Evolutionary conservation across 2,329 filamentous ascomycete species (phyloP).

Genomic region (Fusarium subtropicale): DNA sequence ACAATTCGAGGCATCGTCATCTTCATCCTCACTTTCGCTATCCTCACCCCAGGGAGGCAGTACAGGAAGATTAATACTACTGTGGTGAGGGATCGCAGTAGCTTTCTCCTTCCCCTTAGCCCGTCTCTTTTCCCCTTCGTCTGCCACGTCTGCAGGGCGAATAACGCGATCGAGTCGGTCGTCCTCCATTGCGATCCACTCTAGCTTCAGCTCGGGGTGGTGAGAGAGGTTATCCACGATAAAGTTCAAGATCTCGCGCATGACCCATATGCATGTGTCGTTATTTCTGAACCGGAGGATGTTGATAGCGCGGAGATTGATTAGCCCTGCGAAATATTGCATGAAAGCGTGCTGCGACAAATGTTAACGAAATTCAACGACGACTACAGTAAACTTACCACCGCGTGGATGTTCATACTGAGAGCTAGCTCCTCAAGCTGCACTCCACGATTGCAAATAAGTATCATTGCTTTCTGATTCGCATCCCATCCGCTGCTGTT

Average conservation of each 20-base stretch:
- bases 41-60: conserved; percentile 50
- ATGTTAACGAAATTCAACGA: conserved; percentile 17
- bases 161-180: conserved; percentile 62
- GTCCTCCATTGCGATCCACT: conserved; percentile 69
- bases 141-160: conserved; percentile 52
- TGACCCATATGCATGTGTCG: conserved; percentile 67
- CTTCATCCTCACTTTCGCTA: conserved; percentile 51
- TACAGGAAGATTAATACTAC: conserved; percentile 44
- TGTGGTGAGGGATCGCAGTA: conserved; percentile 19
- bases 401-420: conserved; percentile 64
- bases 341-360: conserved; percentile 65
- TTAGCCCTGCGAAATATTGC: conserved; percentile 62
- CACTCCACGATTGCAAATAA: conserved; percentile 64
- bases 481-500: conserved; percentile 66
- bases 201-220: conserved; percentile 65
- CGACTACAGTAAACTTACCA: conserved; percentile 58
- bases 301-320: conserved; percentile 66
- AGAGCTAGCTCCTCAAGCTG: conserved; percentile 67
- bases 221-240: conserved; percentile 69
- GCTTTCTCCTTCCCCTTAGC: conserved; percentile 54
- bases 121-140: conserved; percentile 48
- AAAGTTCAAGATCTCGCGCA: conserved; percentile 68
- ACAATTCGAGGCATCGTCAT: conserved; percentile 48
- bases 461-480: conserved; percentile 64
- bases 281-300: conserved; percentile 66